These are phyloP conservation scores for Brassica juncea DNA, from an alignment of 345 rosid species.

Conservation along the genomic window DNA sequence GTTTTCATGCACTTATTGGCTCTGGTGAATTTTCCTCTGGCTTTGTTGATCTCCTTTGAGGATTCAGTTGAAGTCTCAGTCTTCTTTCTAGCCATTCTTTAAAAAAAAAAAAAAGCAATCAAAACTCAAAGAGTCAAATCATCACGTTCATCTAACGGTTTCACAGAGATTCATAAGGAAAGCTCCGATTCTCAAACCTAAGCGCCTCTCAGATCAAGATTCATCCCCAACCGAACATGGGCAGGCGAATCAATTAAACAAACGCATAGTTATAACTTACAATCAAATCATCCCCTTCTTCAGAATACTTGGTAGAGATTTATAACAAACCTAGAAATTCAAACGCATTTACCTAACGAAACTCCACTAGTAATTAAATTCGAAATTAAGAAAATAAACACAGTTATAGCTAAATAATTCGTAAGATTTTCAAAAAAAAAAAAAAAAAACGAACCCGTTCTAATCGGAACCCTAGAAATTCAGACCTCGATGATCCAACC, in stretches of 20 bases:
- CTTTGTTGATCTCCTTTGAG: conserved; percentile 25
- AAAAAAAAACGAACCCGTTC: not conserved
- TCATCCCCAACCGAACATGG: not conserved
- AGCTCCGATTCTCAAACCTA: not conserved
- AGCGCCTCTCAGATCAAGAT: conserved; percentile 8
- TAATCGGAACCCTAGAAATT: conserved; percentile 32
- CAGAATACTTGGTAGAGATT: no score
- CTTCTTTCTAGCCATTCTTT: conserved; percentile 40
- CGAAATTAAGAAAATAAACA: not conserved
- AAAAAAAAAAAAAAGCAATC: not conserved
- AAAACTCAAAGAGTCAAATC: conserved; percentile 1
- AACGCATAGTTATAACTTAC: no score
- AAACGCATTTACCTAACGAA: no score
- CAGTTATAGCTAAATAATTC: not conserved
- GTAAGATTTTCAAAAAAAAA: not conserved
- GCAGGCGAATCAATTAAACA: no score
- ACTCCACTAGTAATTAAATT: no score
- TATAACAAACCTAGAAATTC: no score
- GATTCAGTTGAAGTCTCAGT: conserved; percentile 16
- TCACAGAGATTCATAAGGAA: conserved; percentile 9
- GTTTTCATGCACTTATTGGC: conserved; percentile 32
- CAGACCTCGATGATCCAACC: not conserved
- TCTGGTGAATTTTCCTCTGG: conserved; percentile 25
- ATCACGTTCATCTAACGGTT: not conserved
- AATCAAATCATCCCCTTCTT: not conserved